Percentiles rank a stretch among this genome's conserved stretches.
Conservation (phyloP, 2,329 filamentous ascomycete genomes). For the Bipolaris gigantea region DNA sequence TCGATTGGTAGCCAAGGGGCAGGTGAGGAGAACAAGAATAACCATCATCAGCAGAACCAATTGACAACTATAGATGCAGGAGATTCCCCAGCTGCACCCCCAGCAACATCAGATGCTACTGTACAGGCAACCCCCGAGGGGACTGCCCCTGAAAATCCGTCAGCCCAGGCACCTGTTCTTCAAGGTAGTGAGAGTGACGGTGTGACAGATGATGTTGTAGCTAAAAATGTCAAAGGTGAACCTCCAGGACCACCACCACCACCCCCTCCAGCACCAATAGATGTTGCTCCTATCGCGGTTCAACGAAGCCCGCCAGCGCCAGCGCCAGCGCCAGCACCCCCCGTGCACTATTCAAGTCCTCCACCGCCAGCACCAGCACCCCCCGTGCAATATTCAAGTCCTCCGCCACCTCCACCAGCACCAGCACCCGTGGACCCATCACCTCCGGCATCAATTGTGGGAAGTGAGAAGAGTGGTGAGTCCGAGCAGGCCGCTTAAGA, state of each 20-base stretch:
- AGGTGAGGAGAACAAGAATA: constrained; percentile 21
- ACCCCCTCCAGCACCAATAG: constrained; percentile 9
- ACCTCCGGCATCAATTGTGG: constrained; percentile 9
- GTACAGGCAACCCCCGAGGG: constrained; percentile 15
- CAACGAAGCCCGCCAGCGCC: constrained; percentile 11
- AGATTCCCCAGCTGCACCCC: constrained; percentile 17
- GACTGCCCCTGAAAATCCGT: constrained; percentile 1
- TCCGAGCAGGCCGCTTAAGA: constrained; percentile 41
- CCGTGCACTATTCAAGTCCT: constrained; percentile 16
- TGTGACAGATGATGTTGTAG: constrained; percentile 14
- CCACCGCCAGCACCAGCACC: constrained; percentile 9
- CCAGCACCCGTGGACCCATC: constrained; percentile 11
- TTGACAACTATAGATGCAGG: constrained; percentile 29
- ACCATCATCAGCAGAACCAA: constrained; percentile 13
- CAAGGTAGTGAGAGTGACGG: constrained; percentile 11
- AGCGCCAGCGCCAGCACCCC: constrained; percentile 12
- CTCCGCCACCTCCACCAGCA: constrained; percentile 12
- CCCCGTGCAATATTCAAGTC: constrained; percentile 16
- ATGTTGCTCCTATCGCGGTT: neutral
- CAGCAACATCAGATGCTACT: constrained; percentile 14
- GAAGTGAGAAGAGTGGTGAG: constrained; percentile 43
- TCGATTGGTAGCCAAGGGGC: constrained; percentile 27
- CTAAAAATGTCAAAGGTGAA: constrained; percentile 33
- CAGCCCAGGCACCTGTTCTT: constrained; percentile 5
- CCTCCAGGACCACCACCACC: constrained; percentile 20